These are phyloP conservation scores for Dactylellina parvicollis DNA, from an alignment of 2,329 filamentous ascomycete species.

Conservation along the genomic window DNA sequence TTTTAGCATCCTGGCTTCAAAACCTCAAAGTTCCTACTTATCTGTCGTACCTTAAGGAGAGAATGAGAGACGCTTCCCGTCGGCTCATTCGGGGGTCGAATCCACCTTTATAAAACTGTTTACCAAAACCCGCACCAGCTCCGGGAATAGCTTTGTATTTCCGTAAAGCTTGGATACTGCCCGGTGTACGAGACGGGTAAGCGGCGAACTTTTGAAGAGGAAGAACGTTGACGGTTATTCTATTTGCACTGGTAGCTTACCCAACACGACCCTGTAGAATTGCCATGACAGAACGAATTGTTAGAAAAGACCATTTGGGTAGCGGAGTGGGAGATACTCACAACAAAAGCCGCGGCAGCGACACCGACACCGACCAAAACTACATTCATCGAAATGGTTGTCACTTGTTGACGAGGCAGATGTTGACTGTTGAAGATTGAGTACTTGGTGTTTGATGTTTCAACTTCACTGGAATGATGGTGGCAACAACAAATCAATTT, in stretches of 20 bases:
- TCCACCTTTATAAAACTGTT: conserved; percentile 97
- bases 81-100: conserved; percentile 95
- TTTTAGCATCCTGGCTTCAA: conserved; percentile 13
- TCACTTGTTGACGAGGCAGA: not conserved
- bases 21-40: not conserved
- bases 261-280: conserved; percentile 77
- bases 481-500: too few species aligned
- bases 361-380: conserved; percentile 70
- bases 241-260: conserved; percentile 60
- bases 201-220: conserved; percentile 4
- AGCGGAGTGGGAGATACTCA: conserved; percentile 60
- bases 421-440: too few species aligned
- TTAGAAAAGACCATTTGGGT: conserved; percentile 12
- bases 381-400: conserved; percentile 58
- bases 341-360: conserved; percentile 73
- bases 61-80: conserved; percentile 87
- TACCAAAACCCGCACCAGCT: conserved; percentile 76
- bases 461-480: too few species aligned
- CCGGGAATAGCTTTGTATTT: conserved; percentile 75
- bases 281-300: conserved; percentile 54
- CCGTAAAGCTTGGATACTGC: conserved; percentile 81
- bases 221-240: not conserved
- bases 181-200: conserved; percentile 9
- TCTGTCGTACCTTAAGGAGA: conserved; percentile 79
- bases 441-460: conserved; percentile 14